Conservation (phyloP, 208 protist genomes). For the Leishmania tropica region DNA sequence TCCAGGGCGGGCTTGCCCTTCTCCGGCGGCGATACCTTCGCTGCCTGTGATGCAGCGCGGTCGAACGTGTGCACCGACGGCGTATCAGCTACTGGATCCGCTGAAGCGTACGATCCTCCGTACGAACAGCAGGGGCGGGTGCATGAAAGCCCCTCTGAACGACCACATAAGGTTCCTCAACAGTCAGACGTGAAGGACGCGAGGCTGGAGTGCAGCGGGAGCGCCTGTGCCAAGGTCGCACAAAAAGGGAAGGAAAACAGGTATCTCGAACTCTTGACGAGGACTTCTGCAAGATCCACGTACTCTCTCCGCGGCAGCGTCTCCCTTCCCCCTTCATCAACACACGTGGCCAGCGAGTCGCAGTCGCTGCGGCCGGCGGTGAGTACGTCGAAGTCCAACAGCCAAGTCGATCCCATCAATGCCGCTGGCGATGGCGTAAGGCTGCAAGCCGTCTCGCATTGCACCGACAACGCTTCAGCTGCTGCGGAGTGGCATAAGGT, state of each 20-base stretch:
- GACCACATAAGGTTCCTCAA: too few relatives aligned
- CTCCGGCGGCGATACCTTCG: neutral
- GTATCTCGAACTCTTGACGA: neutral
- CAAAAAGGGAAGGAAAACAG: neutral
- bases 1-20: neutral
- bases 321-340: neutral
- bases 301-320: neutral
- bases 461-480: neutral
- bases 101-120: neutral
- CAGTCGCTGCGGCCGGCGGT: neutral
- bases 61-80: neutral
- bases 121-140: neutral
- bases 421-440: neutral
- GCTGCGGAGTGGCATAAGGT: neutral
- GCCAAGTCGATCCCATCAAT: neutral
- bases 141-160: neutral
- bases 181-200: neutral
- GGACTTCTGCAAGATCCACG: neutral
- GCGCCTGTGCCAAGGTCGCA: neutral
- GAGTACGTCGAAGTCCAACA: neutral
- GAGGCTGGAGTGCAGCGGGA: neutral
- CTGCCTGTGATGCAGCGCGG: neutral
- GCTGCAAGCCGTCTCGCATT: neutral
- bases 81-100: neutral
- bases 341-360: neutral